Conservation (phyloP, 2,329 filamentous ascomycete species). For the Claviceps quebecensis region DNA sequence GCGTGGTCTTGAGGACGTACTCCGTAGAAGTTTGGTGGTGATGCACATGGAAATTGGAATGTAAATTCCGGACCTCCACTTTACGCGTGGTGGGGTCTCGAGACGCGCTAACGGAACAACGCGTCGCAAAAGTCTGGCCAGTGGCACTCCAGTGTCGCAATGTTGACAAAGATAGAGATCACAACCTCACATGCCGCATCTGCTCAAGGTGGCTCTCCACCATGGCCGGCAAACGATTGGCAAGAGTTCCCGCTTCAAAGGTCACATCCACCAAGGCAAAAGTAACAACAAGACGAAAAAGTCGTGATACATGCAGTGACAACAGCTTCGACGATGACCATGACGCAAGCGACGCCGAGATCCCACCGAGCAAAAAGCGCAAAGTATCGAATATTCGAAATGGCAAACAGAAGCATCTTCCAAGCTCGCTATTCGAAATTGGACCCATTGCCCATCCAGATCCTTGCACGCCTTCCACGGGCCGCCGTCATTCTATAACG, state of each 20-base stretch:
- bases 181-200: neutral
- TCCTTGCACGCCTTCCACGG: conserved; percentile 6
- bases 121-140: neutral
- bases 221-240: conserved; percentile 3
- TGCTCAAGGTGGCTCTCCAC: neutral
- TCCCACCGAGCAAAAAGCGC: conserved; percentile 5
- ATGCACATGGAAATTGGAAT: neutral
- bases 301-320: neutral
- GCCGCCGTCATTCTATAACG: conserved; percentile 8
- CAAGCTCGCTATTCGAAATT: conserved; percentile 6
- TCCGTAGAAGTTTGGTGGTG: no score
- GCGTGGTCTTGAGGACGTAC: no score
- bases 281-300: neutral
- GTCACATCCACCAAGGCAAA: neutral
- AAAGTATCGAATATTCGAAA: conserved; percentile 1
- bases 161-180: neutral
- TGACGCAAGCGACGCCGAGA: neutral
- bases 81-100: neutral
- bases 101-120: conserved; percentile 2
- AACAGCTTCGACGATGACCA: neutral
- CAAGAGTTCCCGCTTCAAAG: neutral
- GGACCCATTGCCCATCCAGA: conserved; percentile 1
- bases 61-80: neutral
- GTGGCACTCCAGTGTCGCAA: neutral
- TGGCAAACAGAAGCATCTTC: neutral